Conservation (phyloP, 192 early-diverging fungal genomes). For the Coemansia sp. region DNA sequence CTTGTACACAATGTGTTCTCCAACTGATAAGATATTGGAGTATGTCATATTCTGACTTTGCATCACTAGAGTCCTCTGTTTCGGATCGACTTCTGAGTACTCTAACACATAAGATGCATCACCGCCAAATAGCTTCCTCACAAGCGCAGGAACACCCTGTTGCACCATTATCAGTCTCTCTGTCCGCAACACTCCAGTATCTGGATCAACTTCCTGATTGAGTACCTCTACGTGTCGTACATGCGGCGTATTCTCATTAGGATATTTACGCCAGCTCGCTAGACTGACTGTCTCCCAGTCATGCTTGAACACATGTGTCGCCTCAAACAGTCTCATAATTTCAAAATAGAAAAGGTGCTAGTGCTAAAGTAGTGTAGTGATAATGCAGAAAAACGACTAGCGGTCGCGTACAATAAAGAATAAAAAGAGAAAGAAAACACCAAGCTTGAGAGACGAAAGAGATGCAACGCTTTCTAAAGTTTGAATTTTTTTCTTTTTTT, state of each 20-base stretch:
- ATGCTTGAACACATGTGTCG: slow-evolving; percentile 75
- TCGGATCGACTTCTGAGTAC: slow-evolving; percentile 83
- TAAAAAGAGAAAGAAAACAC: slow-evolving; percentile 4
- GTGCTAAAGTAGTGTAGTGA: slow-evolving; percentile 3
- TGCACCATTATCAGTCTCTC: slow-evolving; percentile 88
- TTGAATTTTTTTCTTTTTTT: neutral
- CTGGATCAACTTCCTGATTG: slow-evolving; percentile 73
- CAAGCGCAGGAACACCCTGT: slow-evolving; percentile 81
- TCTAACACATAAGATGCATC: slow-evolving; percentile 85
- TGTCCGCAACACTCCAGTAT: slow-evolving; percentile 81
- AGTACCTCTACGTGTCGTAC: slow-evolving; percentile 90
- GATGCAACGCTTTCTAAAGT: neutral
- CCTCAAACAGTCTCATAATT: slow-evolving; percentile 84
- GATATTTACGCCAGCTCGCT: slow-evolving; percentile 97
- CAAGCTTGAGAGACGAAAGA: neutral
- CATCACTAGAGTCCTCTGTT: slow-evolving; percentile 68
- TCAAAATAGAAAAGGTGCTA: neutral
- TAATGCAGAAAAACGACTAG: slow-evolving; percentile 4
- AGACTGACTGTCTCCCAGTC: slow-evolving; percentile 78
- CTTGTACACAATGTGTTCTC: slow-evolving; percentile 82
- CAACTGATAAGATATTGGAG: slow-evolving; percentile 76
- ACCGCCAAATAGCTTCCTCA: slow-evolving; percentile 69
- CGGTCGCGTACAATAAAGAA: slow-evolving; percentile 1
- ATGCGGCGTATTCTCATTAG: slow-evolving; percentile 89
- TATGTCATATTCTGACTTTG: slow-evolving; percentile 83